Evolutionary conservation across 2,329 filamentous ascomycete species (phyloP).

Genomic region (Coleophoma eucalyptorum): DNA sequence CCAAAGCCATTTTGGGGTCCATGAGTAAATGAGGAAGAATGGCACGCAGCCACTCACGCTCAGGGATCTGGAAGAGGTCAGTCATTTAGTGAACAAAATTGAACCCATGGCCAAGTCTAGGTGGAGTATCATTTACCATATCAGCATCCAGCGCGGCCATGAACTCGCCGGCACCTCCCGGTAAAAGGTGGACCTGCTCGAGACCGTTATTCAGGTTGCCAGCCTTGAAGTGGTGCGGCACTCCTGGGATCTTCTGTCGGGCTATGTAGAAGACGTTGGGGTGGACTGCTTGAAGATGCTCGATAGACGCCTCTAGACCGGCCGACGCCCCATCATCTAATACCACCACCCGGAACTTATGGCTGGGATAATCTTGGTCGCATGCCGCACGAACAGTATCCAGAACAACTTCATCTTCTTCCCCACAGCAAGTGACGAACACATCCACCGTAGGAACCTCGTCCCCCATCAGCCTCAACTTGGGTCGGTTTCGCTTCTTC

Average conservation of each 20-base stretch:
- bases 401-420: not conserved
- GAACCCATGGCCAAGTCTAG: no score
- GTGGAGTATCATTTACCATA: slow-evolving; percentile 34
- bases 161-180: slow-evolving; percentile 49
- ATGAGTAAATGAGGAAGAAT: slow-evolving; percentile 49
- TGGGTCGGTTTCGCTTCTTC: slow-evolving; percentile 45
- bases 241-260: not conserved
- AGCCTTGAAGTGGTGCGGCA: slow-evolving; percentile 52
- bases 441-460: not conserved
- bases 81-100: no score
- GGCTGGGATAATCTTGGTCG: not conserved
- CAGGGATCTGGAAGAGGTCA: slow-evolving; percentile 38
- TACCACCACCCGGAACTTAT: not conserved
- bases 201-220: slow-evolving; percentile 60
- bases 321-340: not conserved
- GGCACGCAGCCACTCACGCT: slow-evolving; percentile 52
- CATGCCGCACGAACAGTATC: not conserved
- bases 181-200: slow-evolving; percentile 41
- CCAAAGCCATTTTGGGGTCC: not conserved
- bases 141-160: slow-evolving; percentile 60
- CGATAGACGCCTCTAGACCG: not conserved
- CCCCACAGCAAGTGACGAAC: not conserved
- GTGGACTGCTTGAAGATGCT: not conserved
- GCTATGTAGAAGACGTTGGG: not conserved
- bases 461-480: slow-evolving; percentile 27